Base-by-base conservation (phyloP, 2,329 filamentous ascomycete genomes). In the Xylariales sp. region DNA sequence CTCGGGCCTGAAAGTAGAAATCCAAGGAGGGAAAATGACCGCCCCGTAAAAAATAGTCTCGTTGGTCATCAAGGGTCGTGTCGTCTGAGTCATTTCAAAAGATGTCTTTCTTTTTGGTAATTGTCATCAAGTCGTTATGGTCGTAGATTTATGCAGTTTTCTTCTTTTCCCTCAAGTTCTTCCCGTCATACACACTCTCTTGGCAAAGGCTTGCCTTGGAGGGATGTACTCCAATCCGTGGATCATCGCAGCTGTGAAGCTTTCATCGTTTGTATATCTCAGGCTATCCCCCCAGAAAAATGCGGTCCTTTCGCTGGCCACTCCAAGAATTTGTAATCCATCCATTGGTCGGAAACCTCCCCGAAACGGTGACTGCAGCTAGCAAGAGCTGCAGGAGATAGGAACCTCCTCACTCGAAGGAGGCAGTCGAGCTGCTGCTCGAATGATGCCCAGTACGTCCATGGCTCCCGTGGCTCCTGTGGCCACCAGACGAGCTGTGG, bases 401-500 rank as follows among this genome's bases (percentile, higher is more conserved):
- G 38, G 28, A 41, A 18, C 17, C 19, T 16, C 49, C 45, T 64
- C 65, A 78, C 43, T 80, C 75, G 50, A 76, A 71, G 16, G 76
- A 81, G 27, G 73, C 68, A 40, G 74, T 79, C 33, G 76, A 81
- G 58, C 74, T 78, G 66, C 75, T 78, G 65, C 75, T 79, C 40
- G 76, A 80, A 57, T 80, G 74, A 45, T 72, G 67, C 17, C 74
- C 74, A 16, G 73, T 77, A 46, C 72, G 66, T 44, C 71, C 65
- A 56, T 67, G 62, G 51, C 65, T 59, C 40, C 60, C 57, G 43
- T 66, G 66, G 50, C 57, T 61, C 42, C 66, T 63, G 52, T 69
- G 67, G 41, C 66, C 58, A 42, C 65, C 60, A 48, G 53, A 55
- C 6, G 70, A 69, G n/a, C 66, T 61, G 47, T 68, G 64, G 48